Base-by-base conservation (phyloP, 2,329 filamentous ascomycete species). In the Fusarium caatingaense region DNA sequence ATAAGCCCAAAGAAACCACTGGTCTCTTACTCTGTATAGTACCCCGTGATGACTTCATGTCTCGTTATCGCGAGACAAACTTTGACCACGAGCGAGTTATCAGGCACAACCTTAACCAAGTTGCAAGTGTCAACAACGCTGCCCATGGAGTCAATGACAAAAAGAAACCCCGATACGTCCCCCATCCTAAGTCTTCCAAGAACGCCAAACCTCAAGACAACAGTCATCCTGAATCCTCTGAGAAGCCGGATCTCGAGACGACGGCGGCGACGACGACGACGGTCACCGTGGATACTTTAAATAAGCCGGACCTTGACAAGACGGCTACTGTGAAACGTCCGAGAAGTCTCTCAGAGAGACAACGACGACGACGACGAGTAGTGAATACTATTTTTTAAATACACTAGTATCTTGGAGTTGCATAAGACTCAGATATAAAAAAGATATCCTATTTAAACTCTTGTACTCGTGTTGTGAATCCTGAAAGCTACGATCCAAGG, bases 31-130 rank as follows among this genome's bases (percentile, higher is more conserved):
- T 41, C 8, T 21, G 25, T 27, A 54, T 21, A 94, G 92, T 93
- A 71, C 92, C 91, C 72, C 88, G 89, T 34, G 93, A 97, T 72
- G 93, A 97, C 78, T 97, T 91, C 71, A 83, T 93, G 66, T 95
- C 92, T 18, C 87, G 91, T 62, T 93, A 90, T 83, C 87, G 91
- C 67, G 89, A 91, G 73, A 91, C 91, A 6, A 94, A 92, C 76
- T 89, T 87, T 66, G 73, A 80, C 1, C 79, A 81, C n/a, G 77
- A 84, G 20, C 72, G 83, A 21, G 82, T 87, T 28, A 77, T 85
- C 59, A 72, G 72, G 13, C 70, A 73, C 28, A 81, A 80, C 48
- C 74, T 79, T 69, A 77, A 75, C 75, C 42, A 73, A 66, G 20
- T 15, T 16, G 30, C 9, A 28, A 13, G 49, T 18, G 18, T n/a